These are phyloP conservation scores for Aspergillus glaucus DNA, from an alignment of 2,329 filamentous ascomycete species.

Conservation along the genomic window DNA sequence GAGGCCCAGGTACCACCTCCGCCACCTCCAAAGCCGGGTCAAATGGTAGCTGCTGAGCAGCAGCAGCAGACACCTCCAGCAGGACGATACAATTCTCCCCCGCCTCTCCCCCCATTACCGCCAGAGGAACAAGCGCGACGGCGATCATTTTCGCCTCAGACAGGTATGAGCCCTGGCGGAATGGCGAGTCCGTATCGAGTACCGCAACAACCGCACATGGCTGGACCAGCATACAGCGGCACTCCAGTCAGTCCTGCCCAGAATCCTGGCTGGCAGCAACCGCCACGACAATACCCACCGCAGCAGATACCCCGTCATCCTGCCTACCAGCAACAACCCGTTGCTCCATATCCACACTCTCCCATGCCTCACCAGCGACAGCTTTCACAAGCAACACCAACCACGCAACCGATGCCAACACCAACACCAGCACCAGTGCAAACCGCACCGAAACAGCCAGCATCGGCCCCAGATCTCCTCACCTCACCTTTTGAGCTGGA, in stretches of 20 bases:
- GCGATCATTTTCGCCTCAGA: slow-evolving; percentile 8
- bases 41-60: slow-evolving; percentile 11
- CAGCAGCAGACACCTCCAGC: slow-evolving; percentile 12
- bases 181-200: slow-evolving; percentile 5
- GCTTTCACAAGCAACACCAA: slow-evolving; percentile 1
- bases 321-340: slow-evolving; percentile 15
- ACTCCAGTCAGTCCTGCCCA: slow-evolving; percentile 7
- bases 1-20: slow-evolving; percentile 23
- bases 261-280: slow-evolving; percentile 13
- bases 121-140: slow-evolving; percentile 23
- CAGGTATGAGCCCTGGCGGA: slow-evolving; percentile 9
- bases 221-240: slow-evolving; percentile 12
- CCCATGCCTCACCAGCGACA: background rate
- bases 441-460: slow-evolving; percentile 11
- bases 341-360: slow-evolving; percentile 26
- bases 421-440: slow-evolving; percentile 17
- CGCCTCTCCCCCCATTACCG: slow-evolving; percentile 35
- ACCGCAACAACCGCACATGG: slow-evolving; percentile 9
- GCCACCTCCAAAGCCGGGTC: slow-evolving; percentile 34
- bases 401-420: slow-evolving; percentile 15
- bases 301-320: slow-evolving; percentile 18
- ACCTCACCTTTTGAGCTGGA: slow-evolving; percentile 58
- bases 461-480: slow-evolving; percentile 48
- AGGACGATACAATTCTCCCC: slow-evolving; percentile 24
- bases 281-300: slow-evolving; percentile 7